phyloP scores from a whole-genome alignment of 164 flowering plant genomes.

The Chloranthus sessilifolius region DNA sequence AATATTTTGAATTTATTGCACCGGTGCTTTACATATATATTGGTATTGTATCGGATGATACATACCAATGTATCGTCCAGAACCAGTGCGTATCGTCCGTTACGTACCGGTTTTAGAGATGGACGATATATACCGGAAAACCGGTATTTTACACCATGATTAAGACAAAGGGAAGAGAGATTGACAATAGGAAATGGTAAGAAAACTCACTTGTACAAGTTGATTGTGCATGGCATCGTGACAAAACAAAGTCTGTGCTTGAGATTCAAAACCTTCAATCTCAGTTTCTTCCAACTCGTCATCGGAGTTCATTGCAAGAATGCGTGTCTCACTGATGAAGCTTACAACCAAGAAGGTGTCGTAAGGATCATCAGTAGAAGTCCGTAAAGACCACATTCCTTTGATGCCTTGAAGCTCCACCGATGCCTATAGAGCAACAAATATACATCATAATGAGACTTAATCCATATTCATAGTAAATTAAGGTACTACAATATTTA shows the following conservation, averaged over 20 bases:
- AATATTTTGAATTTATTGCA: too few species aligned
- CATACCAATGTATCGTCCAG: too few species aligned
- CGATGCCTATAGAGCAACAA: conserved; percentile 57
- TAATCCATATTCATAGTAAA: conserved; percentile 1
- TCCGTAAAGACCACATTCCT: conserved; percentile 98
- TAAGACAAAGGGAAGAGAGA: too few species aligned
- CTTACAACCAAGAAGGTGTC: conserved; percentile 97
- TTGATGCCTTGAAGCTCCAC: conserved; percentile 99
- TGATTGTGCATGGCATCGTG: conserved; percentile 87
- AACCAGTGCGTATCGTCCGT: too few species aligned
- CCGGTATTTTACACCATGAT: too few species aligned
- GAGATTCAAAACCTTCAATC: conserved; percentile 87
- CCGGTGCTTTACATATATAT: too few species aligned
- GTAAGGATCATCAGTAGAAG: conserved; percentile 82
- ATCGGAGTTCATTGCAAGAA: conserved; percentile 91
- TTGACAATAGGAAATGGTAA: neutral
- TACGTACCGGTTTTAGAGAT: too few species aligned
- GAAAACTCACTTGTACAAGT: conserved; percentile 67
- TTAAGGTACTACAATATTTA: neutral
- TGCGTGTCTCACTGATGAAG: conserved; percentile 90
- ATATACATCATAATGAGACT: neutral
- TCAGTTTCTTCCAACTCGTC: conserved; percentile 98
- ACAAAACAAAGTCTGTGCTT: conserved; percentile 87
- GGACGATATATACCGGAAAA: too few species aligned
- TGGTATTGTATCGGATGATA: too few species aligned